phyloP scores from a whole-genome alignment of 805 yeast genomes.

The Suhomyces faveliae region DNA sequence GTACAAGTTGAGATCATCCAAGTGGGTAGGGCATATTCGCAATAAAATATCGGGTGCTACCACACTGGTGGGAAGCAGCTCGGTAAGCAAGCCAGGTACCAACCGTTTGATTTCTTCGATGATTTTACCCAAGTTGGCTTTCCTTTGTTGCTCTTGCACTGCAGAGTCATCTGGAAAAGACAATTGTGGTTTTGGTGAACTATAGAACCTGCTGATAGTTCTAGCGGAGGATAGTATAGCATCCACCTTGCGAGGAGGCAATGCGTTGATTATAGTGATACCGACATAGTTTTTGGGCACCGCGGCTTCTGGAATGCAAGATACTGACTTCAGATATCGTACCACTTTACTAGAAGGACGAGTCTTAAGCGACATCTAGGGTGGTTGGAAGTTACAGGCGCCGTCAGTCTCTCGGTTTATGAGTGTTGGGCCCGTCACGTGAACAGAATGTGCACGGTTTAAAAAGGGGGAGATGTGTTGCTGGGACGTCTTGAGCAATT shows the following conservation, averaged over 20 bases:
- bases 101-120: constrained; percentile 45
- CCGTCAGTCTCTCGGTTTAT: background rate
- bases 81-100: constrained; percentile 51
- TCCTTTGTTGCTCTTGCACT: constrained; percentile 24
- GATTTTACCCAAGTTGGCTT: constrained; percentile 55
- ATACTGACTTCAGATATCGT: background rate
- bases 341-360: background rate
- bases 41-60: constrained; percentile 49
- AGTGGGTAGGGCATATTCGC: constrained; percentile 55
- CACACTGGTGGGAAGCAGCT: constrained; percentile 42
- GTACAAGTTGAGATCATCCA: constrained; percentile 42
- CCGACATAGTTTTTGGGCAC: background rate
- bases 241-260: background rate
- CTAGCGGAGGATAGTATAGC: background rate
- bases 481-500: no score
- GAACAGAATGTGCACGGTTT: no score
- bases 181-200: background rate
- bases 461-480: no score
- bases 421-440: background rate
- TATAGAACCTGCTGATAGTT: constrained; percentile 2
- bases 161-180: background rate
- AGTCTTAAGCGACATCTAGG: background rate
- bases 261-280: background rate
- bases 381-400: background rate
- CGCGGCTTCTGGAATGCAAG: background rate